Conservation (phyloP, 352 stramenopile species). For the Globisporangium barbulae region DNA sequence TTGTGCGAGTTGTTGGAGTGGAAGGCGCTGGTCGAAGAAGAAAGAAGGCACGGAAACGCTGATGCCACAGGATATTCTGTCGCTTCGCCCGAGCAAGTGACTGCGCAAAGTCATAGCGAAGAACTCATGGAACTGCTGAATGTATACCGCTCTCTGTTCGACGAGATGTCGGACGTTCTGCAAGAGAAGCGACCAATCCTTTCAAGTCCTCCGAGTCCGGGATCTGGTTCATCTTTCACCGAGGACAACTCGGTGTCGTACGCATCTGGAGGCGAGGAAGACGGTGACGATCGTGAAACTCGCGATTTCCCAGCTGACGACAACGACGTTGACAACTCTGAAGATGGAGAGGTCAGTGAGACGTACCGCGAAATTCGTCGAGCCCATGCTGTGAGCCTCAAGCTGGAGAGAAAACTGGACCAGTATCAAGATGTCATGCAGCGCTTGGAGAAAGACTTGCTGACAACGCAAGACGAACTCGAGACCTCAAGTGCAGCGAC, state of each 20-base stretch:
- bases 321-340: conserved; percentile 31
- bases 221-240: conserved; percentile 61
- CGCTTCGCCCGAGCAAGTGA: conserved; percentile 1
- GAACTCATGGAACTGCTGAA: conserved; percentile 62
- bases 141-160: conserved; percentile 64
- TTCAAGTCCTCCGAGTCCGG: conserved; percentile 41
- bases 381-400: conserved; percentile 48
- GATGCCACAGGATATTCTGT: conserved; percentile 18
- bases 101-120: conserved; percentile 25
- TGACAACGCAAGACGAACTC: conserved; percentile 68
- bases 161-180: conserved; percentile 52
- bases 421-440: conserved; percentile 70
- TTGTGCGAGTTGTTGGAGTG: conserved; percentile 71
- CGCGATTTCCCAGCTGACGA: conserved; percentile 31
- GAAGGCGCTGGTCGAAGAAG: conserved; percentile 61
- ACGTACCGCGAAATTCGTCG: conserved; percentile 59
- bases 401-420: conserved; percentile 69
- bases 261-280: conserved; percentile 32
- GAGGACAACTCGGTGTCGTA: conserved; percentile 69
- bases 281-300: conserved; percentile 32
- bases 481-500: conserved; percentile 71
- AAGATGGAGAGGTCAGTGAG: conserved; percentile 33
- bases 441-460: conserved; percentile 59
- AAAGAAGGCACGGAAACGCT: conserved; percentile 32
- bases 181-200: conserved; percentile 50